Conservation (phyloP, 1,139 yeast genomes). For the Hyphopichia khmerensis region DNA sequence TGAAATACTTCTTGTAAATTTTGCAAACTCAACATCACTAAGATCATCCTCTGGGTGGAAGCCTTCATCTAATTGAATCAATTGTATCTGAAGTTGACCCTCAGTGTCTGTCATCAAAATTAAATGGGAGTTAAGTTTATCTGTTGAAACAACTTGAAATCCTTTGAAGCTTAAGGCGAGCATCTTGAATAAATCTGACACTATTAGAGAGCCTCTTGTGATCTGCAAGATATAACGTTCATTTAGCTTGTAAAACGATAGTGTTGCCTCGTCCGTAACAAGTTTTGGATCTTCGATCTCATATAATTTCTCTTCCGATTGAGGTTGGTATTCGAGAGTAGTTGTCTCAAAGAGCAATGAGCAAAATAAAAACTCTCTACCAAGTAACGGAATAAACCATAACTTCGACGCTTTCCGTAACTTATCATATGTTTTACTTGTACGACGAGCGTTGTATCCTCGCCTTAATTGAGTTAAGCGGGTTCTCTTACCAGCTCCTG, state of each 20-base stretch:
- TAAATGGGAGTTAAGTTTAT: conserved; percentile 10
- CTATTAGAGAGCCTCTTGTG: conserved; percentile 22
- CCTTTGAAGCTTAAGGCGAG: conserved; percentile 7
- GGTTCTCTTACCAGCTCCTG: conserved; percentile 41
- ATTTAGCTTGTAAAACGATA: conserved; percentile 11
- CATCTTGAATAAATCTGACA: conserved; percentile 19
- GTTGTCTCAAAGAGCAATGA: conserved; percentile 39
- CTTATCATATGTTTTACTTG: conserved; percentile 25
- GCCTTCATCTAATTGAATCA: conserved; percentile 1
- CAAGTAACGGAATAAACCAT: conserved; percentile 15
- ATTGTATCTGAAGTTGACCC: neutral
- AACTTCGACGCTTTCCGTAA: conserved; percentile 26
- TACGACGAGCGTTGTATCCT: conserved; percentile 35
- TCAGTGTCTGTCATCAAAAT: neutral
- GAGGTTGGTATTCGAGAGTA: conserved; percentile 28
- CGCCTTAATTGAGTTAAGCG: conserved; percentile 37
- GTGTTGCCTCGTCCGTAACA: conserved; percentile 10
- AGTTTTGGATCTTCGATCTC: conserved; percentile 25
- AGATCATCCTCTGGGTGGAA: neutral
- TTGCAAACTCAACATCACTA: conserved; percentile 4
- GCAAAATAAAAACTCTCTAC: conserved; percentile 27
- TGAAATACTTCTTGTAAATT: conserved; percentile 1
- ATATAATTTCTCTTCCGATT: conserved; percentile 16
- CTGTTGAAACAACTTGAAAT: conserved; percentile 15
- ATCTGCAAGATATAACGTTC: conserved; percentile 26